These are phyloP conservation scores for Candida rishiriensis DNA, from an alignment of 805 yeast genomes.

Conservation along the genomic window DNA sequence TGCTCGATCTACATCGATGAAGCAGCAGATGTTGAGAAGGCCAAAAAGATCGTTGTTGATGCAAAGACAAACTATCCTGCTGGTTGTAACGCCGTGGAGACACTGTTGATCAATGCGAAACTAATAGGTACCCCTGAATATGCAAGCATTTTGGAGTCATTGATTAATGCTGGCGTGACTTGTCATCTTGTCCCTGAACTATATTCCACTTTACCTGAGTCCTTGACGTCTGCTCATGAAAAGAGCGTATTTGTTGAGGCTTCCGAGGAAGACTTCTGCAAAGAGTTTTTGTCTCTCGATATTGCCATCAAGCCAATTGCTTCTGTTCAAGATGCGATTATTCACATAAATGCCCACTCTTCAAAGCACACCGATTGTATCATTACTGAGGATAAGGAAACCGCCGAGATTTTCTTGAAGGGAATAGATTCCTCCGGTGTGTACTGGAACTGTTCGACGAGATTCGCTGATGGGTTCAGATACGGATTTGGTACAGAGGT, in stretches of 20 bases:
- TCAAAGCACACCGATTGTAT: constrained; percentile 96
- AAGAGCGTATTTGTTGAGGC: constrained; percentile 40
- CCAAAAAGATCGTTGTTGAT: constrained; percentile 71
- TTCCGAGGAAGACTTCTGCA: constrained; percentile 65
- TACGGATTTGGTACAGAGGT: constrained; percentile 99
- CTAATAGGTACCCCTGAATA: constrained; percentile 23
- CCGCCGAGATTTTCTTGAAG: constrained; percentile 73
- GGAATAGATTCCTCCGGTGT: constrained; percentile 95
- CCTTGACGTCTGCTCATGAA: constrained; percentile 9
- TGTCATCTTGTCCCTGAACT: constrained; percentile 61
- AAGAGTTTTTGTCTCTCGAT: constrained; percentile 80
- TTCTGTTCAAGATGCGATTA: constrained; percentile 66
- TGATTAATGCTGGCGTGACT: constrained; percentile 65
- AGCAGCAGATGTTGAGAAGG: constrained; percentile 73
- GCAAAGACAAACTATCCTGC: constrained; percentile 97
- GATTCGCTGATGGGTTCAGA: constrained; percentile 98
- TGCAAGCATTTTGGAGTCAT: constrained; percentile 26
- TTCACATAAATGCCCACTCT: constrained; percentile 84
- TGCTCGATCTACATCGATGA: constrained; percentile 84
- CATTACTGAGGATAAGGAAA: constrained; percentile 65
- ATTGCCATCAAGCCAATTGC: constrained; percentile 66
- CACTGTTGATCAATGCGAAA: constrained; percentile 58
- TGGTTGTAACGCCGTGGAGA: constrained; percentile 97
- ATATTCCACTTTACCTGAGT: constrained; percentile 27
- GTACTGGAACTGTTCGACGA: constrained; percentile 94